phyloP scores from a whole-genome alignment of 1,284 basidiomycete genomes.

The Entoloma clypeatum region DNA sequence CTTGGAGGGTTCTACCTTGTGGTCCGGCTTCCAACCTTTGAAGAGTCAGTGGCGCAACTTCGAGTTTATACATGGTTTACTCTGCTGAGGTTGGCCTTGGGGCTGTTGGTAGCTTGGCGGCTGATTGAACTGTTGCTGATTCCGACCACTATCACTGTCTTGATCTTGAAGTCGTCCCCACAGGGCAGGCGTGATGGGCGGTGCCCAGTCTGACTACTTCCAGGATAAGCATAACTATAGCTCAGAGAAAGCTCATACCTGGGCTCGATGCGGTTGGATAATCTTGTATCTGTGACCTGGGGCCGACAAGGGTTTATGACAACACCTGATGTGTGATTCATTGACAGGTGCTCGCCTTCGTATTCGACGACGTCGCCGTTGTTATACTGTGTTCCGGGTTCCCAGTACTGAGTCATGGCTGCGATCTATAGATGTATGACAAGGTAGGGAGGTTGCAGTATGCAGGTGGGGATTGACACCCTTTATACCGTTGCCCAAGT shows the following conservation, averaged over 20 bases:
- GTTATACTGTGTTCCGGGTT: constrained; percentile 61
- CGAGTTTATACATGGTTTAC: constrained; percentile 7
- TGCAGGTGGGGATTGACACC: constrained; percentile 7
- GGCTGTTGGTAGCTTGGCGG: constrained; percentile 15
- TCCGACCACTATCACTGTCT: constrained; percentile 23
- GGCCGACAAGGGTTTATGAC: too few relatives aligned
- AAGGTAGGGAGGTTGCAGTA: neutral
- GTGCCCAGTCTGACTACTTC: constrained; percentile 63
- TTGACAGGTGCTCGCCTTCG: too few relatives aligned
- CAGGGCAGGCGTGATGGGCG: constrained; percentile 56
- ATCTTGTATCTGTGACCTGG: constrained; percentile 61
- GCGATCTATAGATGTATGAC: constrained; percentile 4
- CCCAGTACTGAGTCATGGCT: constrained; percentile 50
- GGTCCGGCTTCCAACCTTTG: constrained; percentile 21
- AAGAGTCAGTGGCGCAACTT: neutral
- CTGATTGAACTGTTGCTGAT: constrained; percentile 2
- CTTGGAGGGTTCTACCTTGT: constrained; percentile 36
- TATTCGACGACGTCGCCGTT: constrained; percentile 54
- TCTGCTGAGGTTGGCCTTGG: constrained; percentile 28
- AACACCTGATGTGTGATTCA: too few relatives aligned
- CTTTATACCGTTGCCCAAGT: constrained; percentile 10
- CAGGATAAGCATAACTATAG: constrained; percentile 3
- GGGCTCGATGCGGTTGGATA: constrained; percentile 66
- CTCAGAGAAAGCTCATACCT: constrained; percentile 35
- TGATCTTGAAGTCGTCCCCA: constrained; percentile 53